phyloP scores from a whole-genome alignment of 2,329 filamentous ascomycete genomes.

The Exophiala spinifera region DNA sequence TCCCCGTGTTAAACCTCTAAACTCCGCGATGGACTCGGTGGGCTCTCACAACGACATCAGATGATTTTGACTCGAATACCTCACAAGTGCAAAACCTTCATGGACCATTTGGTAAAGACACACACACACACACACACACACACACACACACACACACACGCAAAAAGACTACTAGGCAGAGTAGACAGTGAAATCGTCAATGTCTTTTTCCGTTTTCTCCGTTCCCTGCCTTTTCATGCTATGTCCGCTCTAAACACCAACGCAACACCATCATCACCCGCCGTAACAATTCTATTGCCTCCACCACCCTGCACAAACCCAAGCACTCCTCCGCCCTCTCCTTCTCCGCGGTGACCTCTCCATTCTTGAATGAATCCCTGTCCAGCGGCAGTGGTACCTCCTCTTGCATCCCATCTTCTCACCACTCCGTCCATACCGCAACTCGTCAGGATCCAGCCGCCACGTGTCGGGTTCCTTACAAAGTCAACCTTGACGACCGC shows the following conservation, averaged over 20 bases:
- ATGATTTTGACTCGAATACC: too few relatives aligned
- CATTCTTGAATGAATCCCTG: constrained; percentile 79
- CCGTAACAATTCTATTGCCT: constrained; percentile 74
- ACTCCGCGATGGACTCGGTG: too few relatives aligned
- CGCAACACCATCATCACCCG: constrained; percentile 71
- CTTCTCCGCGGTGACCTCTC: constrained; percentile 81
- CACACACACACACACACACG: too few relatives aligned
- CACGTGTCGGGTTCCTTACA: constrained; percentile 38
- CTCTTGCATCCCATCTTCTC: constrained; percentile 77
- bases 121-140: too few relatives aligned
- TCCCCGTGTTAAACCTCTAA: too few relatives aligned
- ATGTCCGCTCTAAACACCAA: constrained; percentile 39
- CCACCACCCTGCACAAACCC: constrained; percentile 73
- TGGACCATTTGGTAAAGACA: too few relatives aligned
- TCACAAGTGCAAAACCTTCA: too few relatives aligned
- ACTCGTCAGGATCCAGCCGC: constrained; percentile 72
- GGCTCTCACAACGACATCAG: too few relatives aligned
- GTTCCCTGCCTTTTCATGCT: constrained; percentile 3
- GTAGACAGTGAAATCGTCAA: too few relatives aligned
- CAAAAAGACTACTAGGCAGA: too few relatives aligned
- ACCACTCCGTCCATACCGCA: constrained; percentile 92
- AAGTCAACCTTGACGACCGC: constrained; percentile 94
- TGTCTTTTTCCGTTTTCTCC: not conserved
- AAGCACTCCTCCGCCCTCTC: constrained; percentile 82
- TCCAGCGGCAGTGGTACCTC: constrained; percentile 60